phyloP scores from a whole-genome alignment of 1,284 basidiomycete species.

The Leucocoprinus gongylophorus region DNA sequence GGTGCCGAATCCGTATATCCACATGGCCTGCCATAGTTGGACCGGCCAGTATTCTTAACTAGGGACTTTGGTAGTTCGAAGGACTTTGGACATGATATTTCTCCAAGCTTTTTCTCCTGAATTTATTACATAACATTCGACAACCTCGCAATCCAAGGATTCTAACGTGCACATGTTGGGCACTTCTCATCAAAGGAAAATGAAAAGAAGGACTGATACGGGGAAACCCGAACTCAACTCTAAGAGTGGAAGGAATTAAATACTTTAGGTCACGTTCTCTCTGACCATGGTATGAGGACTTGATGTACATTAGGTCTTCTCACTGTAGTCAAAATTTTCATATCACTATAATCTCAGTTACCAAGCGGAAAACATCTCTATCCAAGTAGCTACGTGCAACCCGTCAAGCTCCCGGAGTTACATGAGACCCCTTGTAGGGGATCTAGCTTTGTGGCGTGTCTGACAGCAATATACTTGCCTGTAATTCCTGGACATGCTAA shows the following conservation, averaged over 20 bases:
- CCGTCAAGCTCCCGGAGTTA: not conserved
- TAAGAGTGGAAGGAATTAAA: slow-evolving; percentile 8
- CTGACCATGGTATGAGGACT: not conserved
- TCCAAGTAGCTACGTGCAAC: not conserved
- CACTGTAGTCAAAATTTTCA: not conserved
- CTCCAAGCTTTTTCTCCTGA: slow-evolving; percentile 4
- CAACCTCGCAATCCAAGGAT: slow-evolving; percentile 20
- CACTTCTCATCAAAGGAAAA: slow-evolving; percentile 15
- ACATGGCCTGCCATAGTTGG: slow-evolving; percentile 12
- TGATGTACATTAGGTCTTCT: slow-evolving; percentile 1
- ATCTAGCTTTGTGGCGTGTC: slow-evolving; percentile 4
- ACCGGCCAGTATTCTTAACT: not conserved
- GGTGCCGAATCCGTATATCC: slow-evolving; percentile 23
- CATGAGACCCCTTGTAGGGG: not conserved
- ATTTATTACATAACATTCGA: slow-evolving; percentile 23
- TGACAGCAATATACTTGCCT: not conserved
- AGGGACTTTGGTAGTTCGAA: too few species aligned
- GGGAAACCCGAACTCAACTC: slow-evolving; percentile 2
- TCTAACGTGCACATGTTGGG: not conserved
- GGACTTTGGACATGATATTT: not conserved
- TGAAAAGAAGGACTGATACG: slow-evolving; percentile 8
- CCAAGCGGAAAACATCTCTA: not conserved
- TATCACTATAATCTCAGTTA: not conserved
- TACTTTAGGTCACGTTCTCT: slow-evolving; percentile 3
- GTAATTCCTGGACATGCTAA: not conserved